Base-by-base conservation (phyloP, 2,329 filamentous ascomycete genomes). In the Pseudogymnoascus sp. region DNA sequence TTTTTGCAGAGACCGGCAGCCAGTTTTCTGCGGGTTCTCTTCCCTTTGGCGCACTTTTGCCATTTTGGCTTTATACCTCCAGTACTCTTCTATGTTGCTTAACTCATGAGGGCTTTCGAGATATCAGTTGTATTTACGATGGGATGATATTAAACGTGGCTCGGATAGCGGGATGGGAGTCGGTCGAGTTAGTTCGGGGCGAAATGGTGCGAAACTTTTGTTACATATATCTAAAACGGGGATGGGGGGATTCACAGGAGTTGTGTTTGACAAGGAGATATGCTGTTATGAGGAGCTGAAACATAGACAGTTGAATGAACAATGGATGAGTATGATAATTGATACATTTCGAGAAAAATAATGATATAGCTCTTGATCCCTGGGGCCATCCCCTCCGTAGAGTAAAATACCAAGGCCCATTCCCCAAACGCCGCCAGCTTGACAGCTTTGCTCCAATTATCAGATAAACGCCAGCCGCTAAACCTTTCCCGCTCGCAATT, bases 231-330 rank as follows among this genome's bases (percentile, higher is more conserved):
- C 28, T 54, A 54, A 54, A 54, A 54, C 3, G 47, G 16, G 3
- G 47, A 14, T 11, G 16, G 47, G 2, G 43, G 22, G 22, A 4
- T 25, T 50, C 9, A 54, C 28, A 54, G 47, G 47, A 54, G 47
- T 54, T 54, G 47, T 32, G 32, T 28, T 32, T 32, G 28, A 54
- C 16, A 28, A 28, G 12, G n/a, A 32, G 47, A 50, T 54, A 32
- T 32, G 18, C 28, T 9, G 47, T 54, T 12, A 54, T 18, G 16
- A 32, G 43, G 30, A 50, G 47, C n/a, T 54, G 47, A 16, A 18
- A 54, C 47, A 54, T 54, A 54, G 47, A 54, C 47, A 54, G 47
- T 54, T 54, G 28, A 54, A 54, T 54, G 28, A 54, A 54, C 47
- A 54, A 54, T 54, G 16, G n/a, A 54, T 32, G 28, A 54, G 28